Base-by-base conservation (phyloP, 2,329 filamentous ascomycete species). In the Mollisiaceae sp. region DNA sequence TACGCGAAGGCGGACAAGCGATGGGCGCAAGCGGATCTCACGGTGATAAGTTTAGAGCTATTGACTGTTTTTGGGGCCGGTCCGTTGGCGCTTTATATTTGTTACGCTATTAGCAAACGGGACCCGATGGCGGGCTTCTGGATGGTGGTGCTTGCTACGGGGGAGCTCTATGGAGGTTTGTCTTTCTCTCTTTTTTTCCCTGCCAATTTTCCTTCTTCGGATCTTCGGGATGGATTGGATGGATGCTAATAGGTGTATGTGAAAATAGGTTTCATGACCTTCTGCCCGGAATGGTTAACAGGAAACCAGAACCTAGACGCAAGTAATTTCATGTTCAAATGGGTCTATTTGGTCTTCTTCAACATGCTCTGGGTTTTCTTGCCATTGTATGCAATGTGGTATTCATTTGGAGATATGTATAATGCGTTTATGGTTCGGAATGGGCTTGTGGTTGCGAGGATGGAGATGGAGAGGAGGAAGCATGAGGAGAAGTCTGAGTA, bases 331-430 rank as follows among this genome's bases (percentile, higher is more conserved):
- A 88, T 91, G 86, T 76, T 72, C 32, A 65, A 67, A 45, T 90
- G 87, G 87, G 79, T 90, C 15, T 90, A 90, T 70, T 78, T 91
- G 18, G 80, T 89, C 70, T 90, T 90, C 77, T 90, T 91, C 80
- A 91, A 91, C 77, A 83, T 82, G 71, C 78, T 90, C 4, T 91
- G 88, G 88, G 87, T 91, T 4, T 83, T 85, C 67, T 82, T 90
- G 67, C 88, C 88, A 0, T 63, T 85, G 1, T 90, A 87, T 75
- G 80, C 83, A 22, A 79, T 89, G 63, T 88, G 81, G 70, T 81
- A 87, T 63, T 81, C 83, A 1, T 81, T 82, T 47, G 70, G 73
- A 22, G 85, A 89, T 68, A 87, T 90, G 60, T 79, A 80, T 9
- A 78, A 82, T 62, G 86, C 86, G 0, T 84, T 88, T 69, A 76